phyloP scores from a whole-genome alignment of 2,329 filamentous ascomycete genomes.

The Fusarium sororula region DNA sequence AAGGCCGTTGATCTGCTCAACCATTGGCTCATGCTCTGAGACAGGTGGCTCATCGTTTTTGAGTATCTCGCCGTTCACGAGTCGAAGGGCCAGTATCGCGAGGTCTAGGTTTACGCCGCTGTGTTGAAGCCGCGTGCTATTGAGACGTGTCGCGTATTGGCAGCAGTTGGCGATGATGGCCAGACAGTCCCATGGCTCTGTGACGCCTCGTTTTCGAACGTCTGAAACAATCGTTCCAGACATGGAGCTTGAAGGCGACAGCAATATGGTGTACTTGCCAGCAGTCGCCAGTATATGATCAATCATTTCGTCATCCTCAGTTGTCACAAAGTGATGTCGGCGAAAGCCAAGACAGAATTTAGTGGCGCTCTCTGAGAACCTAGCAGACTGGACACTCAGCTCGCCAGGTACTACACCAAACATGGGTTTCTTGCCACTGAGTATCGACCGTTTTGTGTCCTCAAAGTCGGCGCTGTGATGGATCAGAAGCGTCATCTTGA shows the following conservation, averaged over 20 bases:
- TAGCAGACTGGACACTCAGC: conserved; percentile 37
- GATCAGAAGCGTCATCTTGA: conserved; percentile 43
- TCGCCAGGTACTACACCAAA: conserved; percentile 35
- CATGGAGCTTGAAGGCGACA: conserved; percentile 40
- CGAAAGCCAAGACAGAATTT: conserved; percentile 39
- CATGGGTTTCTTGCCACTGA: background rate
- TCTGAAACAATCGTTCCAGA: conserved; percentile 39
- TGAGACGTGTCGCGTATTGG: conserved; percentile 41
- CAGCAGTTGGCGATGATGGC: conserved; percentile 48
- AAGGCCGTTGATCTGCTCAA: conserved; percentile 16
- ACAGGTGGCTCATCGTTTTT: conserved; percentile 39
- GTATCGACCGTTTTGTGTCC: conserved; percentile 29
- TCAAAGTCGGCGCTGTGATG: conserved; percentile 34
- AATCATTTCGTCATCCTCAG: background rate
- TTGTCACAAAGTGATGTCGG: background rate
- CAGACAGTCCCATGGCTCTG: conserved; percentile 41
- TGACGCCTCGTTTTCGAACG: conserved; percentile 32
- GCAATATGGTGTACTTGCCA: conserved; percentile 40
- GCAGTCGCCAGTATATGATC: conserved; percentile 31
- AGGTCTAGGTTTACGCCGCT: conserved; percentile 35
- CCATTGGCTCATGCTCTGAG: background rate
- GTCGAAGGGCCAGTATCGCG: conserved; percentile 42
- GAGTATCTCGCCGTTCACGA: conserved; percentile 47
- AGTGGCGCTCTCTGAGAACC: conserved; percentile 36
- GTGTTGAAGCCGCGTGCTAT: conserved; percentile 22